Evolutionary conservation across 129 eudicot species (phyloP).

Genomic region (Erigeron canadensis): DNA sequence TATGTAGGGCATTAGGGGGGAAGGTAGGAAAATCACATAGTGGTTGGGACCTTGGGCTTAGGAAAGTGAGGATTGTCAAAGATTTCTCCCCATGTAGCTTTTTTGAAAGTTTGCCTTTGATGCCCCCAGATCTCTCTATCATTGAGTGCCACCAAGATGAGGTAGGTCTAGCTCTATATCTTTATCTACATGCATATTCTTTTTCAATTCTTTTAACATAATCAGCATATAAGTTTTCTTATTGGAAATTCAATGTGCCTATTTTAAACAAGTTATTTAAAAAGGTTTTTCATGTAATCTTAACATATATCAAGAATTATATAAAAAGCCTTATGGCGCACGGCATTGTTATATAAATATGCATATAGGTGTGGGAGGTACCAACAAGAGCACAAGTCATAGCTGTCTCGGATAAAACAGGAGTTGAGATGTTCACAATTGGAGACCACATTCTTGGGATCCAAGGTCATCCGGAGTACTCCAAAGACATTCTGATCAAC

Average conservation of each 20-base stretch:
- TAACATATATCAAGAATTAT: not conserved
- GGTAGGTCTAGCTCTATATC: slow-evolving; percentile 35
- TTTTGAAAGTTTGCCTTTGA: slow-evolving; percentile 28
- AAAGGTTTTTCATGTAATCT: not conserved
- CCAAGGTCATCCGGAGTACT: slow-evolving; percentile 90
- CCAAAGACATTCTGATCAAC: slow-evolving; percentile 66
- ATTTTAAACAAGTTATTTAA: not conserved
- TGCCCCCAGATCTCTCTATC: slow-evolving; percentile 55
- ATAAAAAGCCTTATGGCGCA: not conserved
- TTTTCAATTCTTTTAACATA: too few species aligned
- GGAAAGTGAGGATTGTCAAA: slow-evolving; percentile 49
- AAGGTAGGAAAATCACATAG: slow-evolving; percentile 57
- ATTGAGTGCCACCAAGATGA: slow-evolving; percentile 91
- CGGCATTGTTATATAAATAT: not conserved
- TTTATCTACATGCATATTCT: too few species aligned
- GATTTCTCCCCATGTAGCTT: slow-evolving; percentile 38
- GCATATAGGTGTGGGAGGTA: slow-evolving; percentile 51
- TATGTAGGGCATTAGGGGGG: slow-evolving; percentile 88
- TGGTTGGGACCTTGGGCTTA: slow-evolving; percentile 87
- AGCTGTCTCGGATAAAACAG: slow-evolving; percentile 68
- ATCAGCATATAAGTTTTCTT: too few species aligned
- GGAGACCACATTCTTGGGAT: slow-evolving; percentile 65
- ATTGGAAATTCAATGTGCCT: too few species aligned
- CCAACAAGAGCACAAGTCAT: slow-evolving; percentile 62
- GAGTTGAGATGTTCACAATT: slow-evolving; percentile 68